Base-by-base conservation (phyloP, 1,284 basidiomycete genomes). In the Uromyces viciae-fabae region DNA sequence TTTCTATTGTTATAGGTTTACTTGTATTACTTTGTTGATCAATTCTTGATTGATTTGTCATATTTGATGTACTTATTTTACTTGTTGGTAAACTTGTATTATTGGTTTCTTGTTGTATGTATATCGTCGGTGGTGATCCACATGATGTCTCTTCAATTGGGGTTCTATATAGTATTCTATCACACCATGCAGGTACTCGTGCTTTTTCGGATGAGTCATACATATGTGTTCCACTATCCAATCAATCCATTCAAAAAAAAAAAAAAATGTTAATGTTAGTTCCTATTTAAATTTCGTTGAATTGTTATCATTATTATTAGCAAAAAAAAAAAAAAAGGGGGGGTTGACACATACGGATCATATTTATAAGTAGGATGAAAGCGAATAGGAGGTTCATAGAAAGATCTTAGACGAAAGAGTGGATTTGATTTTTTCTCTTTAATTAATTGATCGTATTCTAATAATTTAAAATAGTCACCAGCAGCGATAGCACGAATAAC, bases 311-410 rank as follows among this genome's bases (percentile, higher is more conserved):
- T 28, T 2, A 25, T 49, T 3, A 60, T 40, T 22, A 14, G 4
- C 7, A 31, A 46, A 43, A 49, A 28, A 43, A 43, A 68, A 89
- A n/a, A 79, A 72, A n/a, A n/a, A n/a, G n/a, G n/a, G 43, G 52
- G 3, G 52, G 52, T 22, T 25, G 4, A n/a, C 88, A 0, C 89
- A 80, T 19, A 83, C 83, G 72, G 90, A 85, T 98, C 93, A 87
- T 97, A 98, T 87, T 98, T 98, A 90, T 98, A 99, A 25, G 96
- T 99, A 19, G 95, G 95, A 25, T 89, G 85, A 84, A 95, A 97
- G 0, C 88, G 90, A 82, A 97, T 90, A 0, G 90, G 91, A 0
- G 94, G 92, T 84, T 99, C 96, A 17, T 86, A 86, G 86, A 98
- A 98, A 0, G 88, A 88, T 22, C 93, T 91, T 15, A 99, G 88